Base-by-base conservation (phyloP, 345 rosid genomes). In the Toxicodendron radicans region DNA sequence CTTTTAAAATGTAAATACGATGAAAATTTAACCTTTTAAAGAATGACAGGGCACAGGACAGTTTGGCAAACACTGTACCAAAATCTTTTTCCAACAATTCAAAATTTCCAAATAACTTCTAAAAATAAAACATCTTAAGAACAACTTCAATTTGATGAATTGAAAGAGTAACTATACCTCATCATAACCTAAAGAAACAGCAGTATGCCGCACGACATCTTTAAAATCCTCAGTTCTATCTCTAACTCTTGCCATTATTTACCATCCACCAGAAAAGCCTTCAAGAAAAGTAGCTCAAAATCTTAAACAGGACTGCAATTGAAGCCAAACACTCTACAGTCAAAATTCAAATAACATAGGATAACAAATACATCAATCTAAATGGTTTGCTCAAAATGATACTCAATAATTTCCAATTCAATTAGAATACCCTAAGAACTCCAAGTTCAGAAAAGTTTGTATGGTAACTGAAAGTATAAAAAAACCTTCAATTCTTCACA, bases 181-280 rank as follows among this genome's bases (percentile, higher is more conserved):
- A 43, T 80, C 79, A 75, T 83, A 89, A 58, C 97, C 95, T 32
- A 75, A 66, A 41, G 91, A 86, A 45, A 87, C 78, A 35, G 94
- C 95, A n/a, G 83, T 49, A 51, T 76, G 85, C 21, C 97, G 86
- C 72, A 87, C 89, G 21, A 85, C 87, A 75, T 93, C 98, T 79
- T 90, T 94, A 73, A 90, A 94, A 82, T 94, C 97, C 79, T 91
- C 97, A 18, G 88, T 89, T 64, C 94, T 84, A 60, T 91, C 98
- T 79, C 90, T 86, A 70, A 86, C 73, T 85, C 81, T 94, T 62
- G 94, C 87, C 97, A 91, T 93, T 53, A 64, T 70, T 59, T 65
- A 61, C 21, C 20, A 20, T 33, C 23, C 16, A 53, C 58, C 33
- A n/a, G 58, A 14, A 41, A 61, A 45, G 35, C 66, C 66, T 71